Evolutionary conservation across 352 stramenopile species (phyloP), one percentile per base, ranked within the genome.

Genomic region (Phytopythium cucurbitacearum): DNA sequence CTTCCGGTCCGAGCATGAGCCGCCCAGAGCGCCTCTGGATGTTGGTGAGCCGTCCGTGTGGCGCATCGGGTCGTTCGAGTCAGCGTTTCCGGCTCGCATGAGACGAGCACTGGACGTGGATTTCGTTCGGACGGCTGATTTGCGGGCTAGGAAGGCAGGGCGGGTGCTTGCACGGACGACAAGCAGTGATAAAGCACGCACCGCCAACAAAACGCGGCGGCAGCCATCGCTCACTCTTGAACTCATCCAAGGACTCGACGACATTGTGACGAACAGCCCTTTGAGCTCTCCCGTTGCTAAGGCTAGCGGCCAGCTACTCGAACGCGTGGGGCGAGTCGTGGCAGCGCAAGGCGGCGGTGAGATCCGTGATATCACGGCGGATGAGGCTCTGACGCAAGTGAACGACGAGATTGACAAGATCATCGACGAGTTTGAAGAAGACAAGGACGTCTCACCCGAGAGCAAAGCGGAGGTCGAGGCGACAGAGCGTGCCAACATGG

Each of bases 321-420:
- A 89, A 47, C 63, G 73, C 40, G 85, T 94, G 33, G 82, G 85
- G 21, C 73, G 80, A 15, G 70, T 90, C 1, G 71, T 94, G 2
- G 85, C 85, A 0, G 70, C 85, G 41, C 76, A 94, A 53, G 62
- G 79, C 37, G 80, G 80, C 10, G 82, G 82, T 15, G 82, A 92
- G 51, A 92, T 92, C 53, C 71, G 66, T 53, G 82, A 92, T 38
- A 92, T 92, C 55, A 92, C 82, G 7, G 74, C 63, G 0, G 81
- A 91, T 47, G 64, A 73, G 12, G 45, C 64, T 6, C 35, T 72
- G 2, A 44, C 64, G 21, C 21, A 28, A 28, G 21, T 28, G 21
- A 62, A 48, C 32, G 56, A 62, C 12, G 44, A 8, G 37, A 40
- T 40, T n/a, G 59, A 66, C 4, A 67, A 59, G 3, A 46, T n/a